These are phyloP conservation scores for Panus rudis DNA, from an alignment of 768 basidiomycete species.

Conservation along the genomic window DNA sequence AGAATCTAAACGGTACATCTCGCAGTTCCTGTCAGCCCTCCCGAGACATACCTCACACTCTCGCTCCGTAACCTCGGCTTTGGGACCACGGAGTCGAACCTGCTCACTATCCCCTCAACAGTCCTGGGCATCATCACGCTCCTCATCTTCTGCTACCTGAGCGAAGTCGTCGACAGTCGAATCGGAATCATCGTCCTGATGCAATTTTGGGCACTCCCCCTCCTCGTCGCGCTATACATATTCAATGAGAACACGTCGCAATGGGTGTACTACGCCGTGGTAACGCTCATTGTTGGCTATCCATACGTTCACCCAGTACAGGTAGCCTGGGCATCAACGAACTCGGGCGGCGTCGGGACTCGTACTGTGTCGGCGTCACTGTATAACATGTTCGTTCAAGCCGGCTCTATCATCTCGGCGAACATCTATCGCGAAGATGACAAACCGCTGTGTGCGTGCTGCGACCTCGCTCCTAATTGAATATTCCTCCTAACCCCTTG, in stretches of 20 bases:
- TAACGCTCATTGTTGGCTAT: conserved; percentile 47
- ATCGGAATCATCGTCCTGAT: conserved; percentile 47
- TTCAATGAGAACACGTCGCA: conserved; percentile 42
- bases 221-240: conserved; percentile 50
- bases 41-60: conserved; percentile 58
- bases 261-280: conserved; percentile 52
- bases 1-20: neutral
- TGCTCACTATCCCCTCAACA: conserved; percentile 54
- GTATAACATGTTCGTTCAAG: conserved; percentile 65
- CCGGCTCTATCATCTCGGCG: conserved; percentile 37
- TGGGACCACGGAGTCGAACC: conserved; percentile 53
- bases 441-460: conserved; percentile 11
- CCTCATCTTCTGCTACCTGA: conserved; percentile 38
- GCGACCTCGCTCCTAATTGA: neutral
- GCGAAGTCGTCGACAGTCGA: conserved; percentile 51
- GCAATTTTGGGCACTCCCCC: conserved; percentile 57
- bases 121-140: conserved; percentile 42
- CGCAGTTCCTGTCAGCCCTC: conserved; percentile 50
- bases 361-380: conserved; percentile 38
- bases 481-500: neutral
- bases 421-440: conserved; percentile 57
- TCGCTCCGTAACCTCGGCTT: conserved; percentile 58
- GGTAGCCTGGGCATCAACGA: conserved; percentile 52
- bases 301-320: conserved; percentile 28
- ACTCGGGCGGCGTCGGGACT: conserved; percentile 53